These are phyloP conservation scores for Fusarium clavum DNA, from an alignment of 2,329 filamentous ascomycete species.

Conservation along the genomic window DNA sequence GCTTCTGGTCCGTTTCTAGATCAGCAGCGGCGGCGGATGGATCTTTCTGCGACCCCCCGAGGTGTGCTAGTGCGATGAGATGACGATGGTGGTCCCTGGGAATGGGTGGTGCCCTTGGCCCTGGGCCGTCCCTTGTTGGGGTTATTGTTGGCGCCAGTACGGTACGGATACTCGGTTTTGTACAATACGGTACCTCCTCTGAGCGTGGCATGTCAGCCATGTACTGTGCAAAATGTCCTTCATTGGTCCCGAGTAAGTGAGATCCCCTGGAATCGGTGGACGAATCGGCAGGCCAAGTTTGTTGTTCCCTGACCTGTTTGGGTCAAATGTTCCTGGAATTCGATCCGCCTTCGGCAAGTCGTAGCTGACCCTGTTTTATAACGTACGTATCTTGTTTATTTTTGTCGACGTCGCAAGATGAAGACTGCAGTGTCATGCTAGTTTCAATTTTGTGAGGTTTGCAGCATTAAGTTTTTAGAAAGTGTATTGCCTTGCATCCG, in stretches of 20 bases:
- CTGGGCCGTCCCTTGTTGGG: slow-evolving; percentile 22
- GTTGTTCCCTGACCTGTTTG: slow-evolving; percentile 39
- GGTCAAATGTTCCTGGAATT: slow-evolving; percentile 40
- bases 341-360: slow-evolving; percentile 35
- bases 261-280: slow-evolving; percentile 35
- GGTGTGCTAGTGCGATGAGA: slow-evolving; percentile 27
- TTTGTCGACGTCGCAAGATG: neutral
- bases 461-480: neutral
- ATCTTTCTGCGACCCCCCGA: slow-evolving; percentile 32
- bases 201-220: slow-evolving; percentile 20
- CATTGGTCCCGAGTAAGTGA: slow-evolving; percentile 13
- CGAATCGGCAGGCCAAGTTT: slow-evolving; percentile 34
- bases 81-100: slow-evolving; percentile 36
- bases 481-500: neutral
- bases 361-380: slow-evolving; percentile 22
- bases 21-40: slow-evolving; percentile 46
- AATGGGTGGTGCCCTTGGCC: slow-evolving; percentile 17
- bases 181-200: neutral
- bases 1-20: slow-evolving; percentile 50
- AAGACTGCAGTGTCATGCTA: neutral
- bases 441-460: neutral
- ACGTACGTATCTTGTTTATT: slow-evolving; percentile 19
- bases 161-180: neutral
- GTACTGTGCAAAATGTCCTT: slow-evolving; percentile 26
- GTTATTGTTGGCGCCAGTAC: slow-evolving; percentile 14